Base-by-base conservation (phyloP, 1,284 basidiomycete genomes). In the Trichosporon sp. region DNA sequence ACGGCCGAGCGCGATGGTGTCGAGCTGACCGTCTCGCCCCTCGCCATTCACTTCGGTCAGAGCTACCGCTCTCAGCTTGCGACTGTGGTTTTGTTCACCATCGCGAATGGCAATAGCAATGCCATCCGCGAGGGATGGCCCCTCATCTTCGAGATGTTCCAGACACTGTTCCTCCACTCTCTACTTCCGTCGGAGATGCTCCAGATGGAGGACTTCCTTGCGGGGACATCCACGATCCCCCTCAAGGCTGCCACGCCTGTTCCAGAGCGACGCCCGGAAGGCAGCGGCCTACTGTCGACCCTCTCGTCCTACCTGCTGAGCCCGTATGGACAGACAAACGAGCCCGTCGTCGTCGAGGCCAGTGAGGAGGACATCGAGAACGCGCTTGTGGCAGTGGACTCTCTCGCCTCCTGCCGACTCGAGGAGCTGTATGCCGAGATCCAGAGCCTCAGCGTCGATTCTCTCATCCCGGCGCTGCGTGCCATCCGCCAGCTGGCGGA, bases 101-200 rank as follows among this genome's bases (percentile, higher is more conserved):
- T 99, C 61, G 92, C 96, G 16, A 97, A 98, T 73, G 92, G 94
- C 8, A 95, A 98, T 77, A 92, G 92, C n/a, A 90, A 92, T 71
- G 90, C 93, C 4, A 86, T 99, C 61, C 87, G 94, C 36, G 90
- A 93, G 76, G 94, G 95, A 16, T 99, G 96, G 96, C 87, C 86
- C 2, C 75, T 93, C 88, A 92, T 99, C 64, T 97, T 99, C 73
- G 95, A 97, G 78, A 97, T 99, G 87, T 94, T 97, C 81, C 90
- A 95, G 74, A 97, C 94, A 34, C 83, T 99, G 25, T 99, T 99
- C 81, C 81, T 95, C 49, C 91, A 97, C 76, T 95, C 93, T 3
- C 84, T 99, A 29, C 83, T 99, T 23, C 95, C 94, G 0, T 85
- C 84, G 4, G 84, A 87, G 60, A 90, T 99, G 88, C 83, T 95